A percentile compares a stretch with the other conserved stretches of the same genome.
These are phyloP conservation scores for Geotrichum armillariae DNA, from an alignment of 1,139 yeast genomes.

Conservation along the genomic window DNA sequence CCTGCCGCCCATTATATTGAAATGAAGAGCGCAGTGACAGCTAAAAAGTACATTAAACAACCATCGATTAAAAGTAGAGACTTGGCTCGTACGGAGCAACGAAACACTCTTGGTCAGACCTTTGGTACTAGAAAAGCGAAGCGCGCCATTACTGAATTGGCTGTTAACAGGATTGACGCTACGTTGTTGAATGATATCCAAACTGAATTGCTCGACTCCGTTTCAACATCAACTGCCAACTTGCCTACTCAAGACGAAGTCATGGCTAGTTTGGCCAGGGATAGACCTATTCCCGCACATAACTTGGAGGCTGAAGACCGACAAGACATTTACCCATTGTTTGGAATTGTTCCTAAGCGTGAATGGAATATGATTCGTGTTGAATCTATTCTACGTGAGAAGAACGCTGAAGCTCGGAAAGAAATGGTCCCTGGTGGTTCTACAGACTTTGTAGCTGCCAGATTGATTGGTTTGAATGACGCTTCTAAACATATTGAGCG, in stretches of 20 bases:
- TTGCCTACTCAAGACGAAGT: constrained; percentile 69
- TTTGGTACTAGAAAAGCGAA: constrained; percentile 97
- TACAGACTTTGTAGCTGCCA: constrained; percentile 55
- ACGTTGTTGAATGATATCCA: constrained; percentile 74
- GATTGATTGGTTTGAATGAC: constrained; percentile 43
- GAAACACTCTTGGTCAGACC: constrained; percentile 88
- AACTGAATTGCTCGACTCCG: constrained; percentile 78
- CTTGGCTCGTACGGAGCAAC: constrained; percentile 52
- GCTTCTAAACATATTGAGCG: constrained; percentile 48
- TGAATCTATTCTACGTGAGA: constrained; percentile 52
- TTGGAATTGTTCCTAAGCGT: constrained; percentile 63
- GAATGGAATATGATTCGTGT: constrained; percentile 69
- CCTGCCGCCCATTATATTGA: constrained; percentile 57
- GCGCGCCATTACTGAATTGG: constrained; percentile 79
- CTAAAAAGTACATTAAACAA: constrained; percentile 46
- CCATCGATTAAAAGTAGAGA: constrained; percentile 52
- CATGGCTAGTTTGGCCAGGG: constrained; percentile 53
- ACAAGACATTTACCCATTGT: constrained; percentile 78
- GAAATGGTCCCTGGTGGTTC: constrained; percentile 56
- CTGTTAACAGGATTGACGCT: constrained; percentile 82
- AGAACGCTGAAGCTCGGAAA: constrained; percentile 49
- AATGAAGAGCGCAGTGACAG: constrained; percentile 46
- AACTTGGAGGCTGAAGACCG: constrained; percentile 74
- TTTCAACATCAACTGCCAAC: constrained; percentile 65
- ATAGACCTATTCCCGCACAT: constrained; percentile 82